Conservation (phyloP, 164 flowering plant species). For the Tetrastigma voinierianum region DNA sequence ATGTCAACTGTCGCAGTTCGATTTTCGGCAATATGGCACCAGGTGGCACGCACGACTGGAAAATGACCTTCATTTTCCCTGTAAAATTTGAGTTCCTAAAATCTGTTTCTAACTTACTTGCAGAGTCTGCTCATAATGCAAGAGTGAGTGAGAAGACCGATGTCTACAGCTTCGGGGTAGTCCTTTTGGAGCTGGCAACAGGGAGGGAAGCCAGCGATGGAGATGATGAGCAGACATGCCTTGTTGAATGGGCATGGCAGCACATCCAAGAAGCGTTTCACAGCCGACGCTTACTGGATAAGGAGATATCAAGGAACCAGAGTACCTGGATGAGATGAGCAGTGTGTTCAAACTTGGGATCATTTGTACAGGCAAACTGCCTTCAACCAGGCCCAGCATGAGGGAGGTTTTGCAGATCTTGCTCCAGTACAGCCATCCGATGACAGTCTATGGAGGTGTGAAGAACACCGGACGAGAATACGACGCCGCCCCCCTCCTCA, state of each 20-base stretch:
- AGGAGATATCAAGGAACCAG: slow-evolving; percentile 40
- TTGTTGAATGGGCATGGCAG: slow-evolving; percentile 67
- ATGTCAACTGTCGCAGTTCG: slow-evolving; percentile 59
- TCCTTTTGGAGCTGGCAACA: slow-evolving; percentile 70
- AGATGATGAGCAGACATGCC: slow-evolving; percentile 42
- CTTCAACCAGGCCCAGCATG: slow-evolving; percentile 66
- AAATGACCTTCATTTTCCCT: not conserved
- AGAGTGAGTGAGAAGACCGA: slow-evolving; percentile 69
- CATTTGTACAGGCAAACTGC: slow-evolving; percentile 42
- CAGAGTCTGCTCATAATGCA: slow-evolving; percentile 60
- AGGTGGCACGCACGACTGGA: slow-evolving; percentile 24
- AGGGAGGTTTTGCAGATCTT: slow-evolving; percentile 52
- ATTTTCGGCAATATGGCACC: slow-evolving; percentile 83
- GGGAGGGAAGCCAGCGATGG: slow-evolving; percentile 54
- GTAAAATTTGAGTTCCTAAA: not conserved
- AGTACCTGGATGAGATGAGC: slow-evolving; percentile 47
- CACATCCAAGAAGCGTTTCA: slow-evolving; percentile 22
- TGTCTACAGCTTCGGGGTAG: slow-evolving; percentile 79
- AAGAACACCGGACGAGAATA: slow-evolving; percentile 20
- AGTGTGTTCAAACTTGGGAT: slow-evolving; percentile 58
- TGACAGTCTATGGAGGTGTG: not conserved
- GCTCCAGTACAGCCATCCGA: slow-evolving; percentile 15
- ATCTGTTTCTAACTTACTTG: not conserved
- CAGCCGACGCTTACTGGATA: slow-evolving; percentile 46
- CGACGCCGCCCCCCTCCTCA: slow-evolving; percentile 45